Percentiles rank a stretch among this genome's conserved stretches.
These are phyloP conservation scores for Primulina eburnea DNA, from an alignment of 257 asterid species.

Conservation along the genomic window DNA sequence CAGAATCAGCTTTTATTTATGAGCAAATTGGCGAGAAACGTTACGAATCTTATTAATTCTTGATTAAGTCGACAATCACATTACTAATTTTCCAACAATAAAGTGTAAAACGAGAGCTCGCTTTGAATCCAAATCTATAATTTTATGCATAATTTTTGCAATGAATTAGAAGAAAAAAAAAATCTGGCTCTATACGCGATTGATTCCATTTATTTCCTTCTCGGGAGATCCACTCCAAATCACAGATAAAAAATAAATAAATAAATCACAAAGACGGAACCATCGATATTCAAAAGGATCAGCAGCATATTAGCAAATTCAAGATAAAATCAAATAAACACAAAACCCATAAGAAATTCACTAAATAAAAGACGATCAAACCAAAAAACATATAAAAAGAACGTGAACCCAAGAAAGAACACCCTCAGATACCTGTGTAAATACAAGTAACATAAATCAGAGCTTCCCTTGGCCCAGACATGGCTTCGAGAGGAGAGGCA, in stretches of 20 bases:
- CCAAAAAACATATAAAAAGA: too few species aligned
- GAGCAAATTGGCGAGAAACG: neutral
- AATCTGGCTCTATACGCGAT: neutral
- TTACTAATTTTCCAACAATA: neutral
- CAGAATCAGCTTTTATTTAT: neutral
- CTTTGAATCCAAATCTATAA: neutral
- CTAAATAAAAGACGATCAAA: neutral
- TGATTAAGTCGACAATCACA: neutral
- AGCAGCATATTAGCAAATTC: neutral
- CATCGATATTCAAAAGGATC: neutral
- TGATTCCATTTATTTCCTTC: neutral
- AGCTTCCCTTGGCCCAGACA: constrained; percentile 87
- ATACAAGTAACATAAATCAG: constrained; percentile 90
- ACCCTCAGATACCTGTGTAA: constrained; percentile 50
- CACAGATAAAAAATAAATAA: neutral
- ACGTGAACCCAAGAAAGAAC: too few species aligned
- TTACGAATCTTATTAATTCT: neutral
- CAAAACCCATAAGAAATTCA: neutral
- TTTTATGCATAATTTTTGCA: too few species aligned
- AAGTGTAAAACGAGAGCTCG: neutral
- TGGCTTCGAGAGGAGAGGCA: constrained; percentile 83
- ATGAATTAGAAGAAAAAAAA: neutral
- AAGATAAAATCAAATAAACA: neutral
- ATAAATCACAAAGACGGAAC: neutral
- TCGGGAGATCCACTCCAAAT: neutral